A percentile compares a stretch with the other conserved stretches of the same genome.
These are phyloP conservation scores for Ascocoryne sarcoides DNA, from an alignment of 2,329 filamentous ascomycete genomes.

Conservation along the genomic window DNA sequence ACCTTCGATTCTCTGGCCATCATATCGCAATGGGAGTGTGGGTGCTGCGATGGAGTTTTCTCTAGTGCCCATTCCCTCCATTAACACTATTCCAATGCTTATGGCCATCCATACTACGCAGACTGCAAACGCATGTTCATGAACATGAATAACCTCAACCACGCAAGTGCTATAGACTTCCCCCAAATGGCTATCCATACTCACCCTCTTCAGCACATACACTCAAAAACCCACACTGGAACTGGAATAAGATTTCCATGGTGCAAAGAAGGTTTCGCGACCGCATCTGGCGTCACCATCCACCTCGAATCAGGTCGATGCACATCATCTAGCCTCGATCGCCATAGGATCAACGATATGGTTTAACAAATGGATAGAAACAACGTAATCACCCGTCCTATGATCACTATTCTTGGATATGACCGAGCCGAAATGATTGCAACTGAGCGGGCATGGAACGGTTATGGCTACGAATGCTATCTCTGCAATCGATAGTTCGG, in stretches of 20 bases:
- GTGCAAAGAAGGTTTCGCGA: constrained; percentile 38
- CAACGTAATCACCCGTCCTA: constrained; percentile 42
- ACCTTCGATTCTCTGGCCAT: no score
- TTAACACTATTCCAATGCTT: constrained; percentile 12
- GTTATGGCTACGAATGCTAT: constrained; percentile 40
- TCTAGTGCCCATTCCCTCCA: constrained; percentile 10
- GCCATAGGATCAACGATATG: constrained; percentile 38
- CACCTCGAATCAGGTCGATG: constrained; percentile 44
- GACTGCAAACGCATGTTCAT: constrained; percentile 17
- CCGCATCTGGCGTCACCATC: constrained; percentile 50
- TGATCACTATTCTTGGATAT: constrained; percentile 37
- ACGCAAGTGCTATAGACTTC: constrained; percentile 9
- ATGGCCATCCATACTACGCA: constrained; percentile 16
- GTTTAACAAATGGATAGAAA: constrained; percentile 38
- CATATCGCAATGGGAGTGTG: constrained; percentile 21
- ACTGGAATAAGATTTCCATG: constrained; percentile 43
- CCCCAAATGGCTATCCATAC: not conserved
- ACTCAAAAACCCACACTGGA: constrained; percentile 42
- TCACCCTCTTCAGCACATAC: constrained; percentile 39
- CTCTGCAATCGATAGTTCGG: constrained; percentile 41
- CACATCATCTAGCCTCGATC: constrained; percentile 37
- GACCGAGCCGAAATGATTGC: constrained; percentile 29
- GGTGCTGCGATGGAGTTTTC: constrained; percentile 12
- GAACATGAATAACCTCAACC: constrained; percentile 18
- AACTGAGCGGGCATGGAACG: constrained; percentile 37